Base-by-base conservation (phyloP, 345 rosid species). In the Geranium brycei region DNA sequence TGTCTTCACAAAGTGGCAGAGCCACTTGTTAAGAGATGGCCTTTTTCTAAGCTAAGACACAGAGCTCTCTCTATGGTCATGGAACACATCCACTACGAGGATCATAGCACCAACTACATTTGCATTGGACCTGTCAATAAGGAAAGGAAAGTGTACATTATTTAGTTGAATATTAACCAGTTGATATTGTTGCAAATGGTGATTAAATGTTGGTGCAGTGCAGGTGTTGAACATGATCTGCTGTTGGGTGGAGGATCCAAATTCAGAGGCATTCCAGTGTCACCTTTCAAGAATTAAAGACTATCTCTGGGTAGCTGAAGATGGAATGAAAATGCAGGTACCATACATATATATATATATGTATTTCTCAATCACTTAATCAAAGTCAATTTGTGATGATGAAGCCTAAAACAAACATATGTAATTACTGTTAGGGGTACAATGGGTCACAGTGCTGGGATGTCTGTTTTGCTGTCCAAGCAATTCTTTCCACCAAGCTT, bases 401-500 rank as follows among this genome's bases (percentile, higher is more conserved):
- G 14, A 18, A 28, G 31, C 35, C 14, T 28, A 35, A 35, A 4
- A 35, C 10, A 4, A 35, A 35, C 10, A 35, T 35, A 35, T 35
- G 41, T 35, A 35, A 35, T 35, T 5, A 17, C 6, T 57, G 16
- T 15, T 80, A 86, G 86, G 92, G 86, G 31, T 79, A 85, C 68
- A 83, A 82, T 15, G 96, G 96, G 1, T 76, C 85, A 62, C 96
- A 89, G 64, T 51, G 80, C 1, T 89, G 93, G 96, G 93, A 89
- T 60, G 83, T 77, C 17, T 55, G 67, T 7, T 82, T 89, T 16
- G 77, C 89, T 16, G 80, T 83, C 53, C 96, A 86, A 67, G 83
- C 82, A 62, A 75, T 86, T 55, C 61, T 79, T 18, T 71, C 91
- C 0, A 78, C 96, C 17, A 71, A 78, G 8, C 68, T 81, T 15